phyloP scores from a whole-genome alignment of 106 monocot genomes.

The Hemerocallis citrina region DNA sequence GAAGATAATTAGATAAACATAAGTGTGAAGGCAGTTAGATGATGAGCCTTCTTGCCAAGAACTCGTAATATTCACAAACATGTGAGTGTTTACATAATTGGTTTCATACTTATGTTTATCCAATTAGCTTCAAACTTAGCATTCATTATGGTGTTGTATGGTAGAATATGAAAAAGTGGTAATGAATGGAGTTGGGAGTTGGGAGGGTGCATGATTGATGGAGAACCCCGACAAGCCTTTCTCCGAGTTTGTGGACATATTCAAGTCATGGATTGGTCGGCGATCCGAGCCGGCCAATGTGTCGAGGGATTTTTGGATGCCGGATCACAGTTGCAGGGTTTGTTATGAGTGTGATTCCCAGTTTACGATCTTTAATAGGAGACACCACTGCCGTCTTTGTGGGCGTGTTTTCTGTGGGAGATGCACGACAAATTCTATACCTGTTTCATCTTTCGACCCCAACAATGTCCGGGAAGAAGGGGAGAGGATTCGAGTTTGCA shows the following conservation, averaged over 20 bases:
- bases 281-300: slow-evolving; percentile 49
- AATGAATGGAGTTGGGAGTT: neutral
- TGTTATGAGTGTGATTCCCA: slow-evolving; percentile 85
- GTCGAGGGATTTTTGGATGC: slow-evolving; percentile 92
- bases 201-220: neutral
- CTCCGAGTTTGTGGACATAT: slow-evolving; percentile 34
- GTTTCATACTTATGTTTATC: too few relatives aligned
- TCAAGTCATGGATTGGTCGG: slow-evolving; percentile 69
- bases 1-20: too few relatives aligned
- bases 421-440: slow-evolving; percentile 70
- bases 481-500: slow-evolving; percentile 66
- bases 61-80: too few relatives aligned
- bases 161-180: neutral
- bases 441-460: slow-evolving; percentile 21
- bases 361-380: slow-evolving; percentile 76
- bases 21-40: too few relatives aligned
- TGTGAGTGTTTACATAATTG: too few relatives aligned
- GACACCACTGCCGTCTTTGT: slow-evolving; percentile 89
- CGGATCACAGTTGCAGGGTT: slow-evolving; percentile 72
- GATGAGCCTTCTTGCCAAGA: too few relatives aligned
- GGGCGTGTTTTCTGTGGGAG: slow-evolving; percentile 89
- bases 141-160: neutral
- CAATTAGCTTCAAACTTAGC: too few relatives aligned
- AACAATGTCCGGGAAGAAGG: slow-evolving; percentile 17
- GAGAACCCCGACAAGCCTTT: slow-evolving; percentile 26